Base-by-base conservation (phyloP, 768 basidiomycete species). In the Hydnomerulius pinastri region DNA sequence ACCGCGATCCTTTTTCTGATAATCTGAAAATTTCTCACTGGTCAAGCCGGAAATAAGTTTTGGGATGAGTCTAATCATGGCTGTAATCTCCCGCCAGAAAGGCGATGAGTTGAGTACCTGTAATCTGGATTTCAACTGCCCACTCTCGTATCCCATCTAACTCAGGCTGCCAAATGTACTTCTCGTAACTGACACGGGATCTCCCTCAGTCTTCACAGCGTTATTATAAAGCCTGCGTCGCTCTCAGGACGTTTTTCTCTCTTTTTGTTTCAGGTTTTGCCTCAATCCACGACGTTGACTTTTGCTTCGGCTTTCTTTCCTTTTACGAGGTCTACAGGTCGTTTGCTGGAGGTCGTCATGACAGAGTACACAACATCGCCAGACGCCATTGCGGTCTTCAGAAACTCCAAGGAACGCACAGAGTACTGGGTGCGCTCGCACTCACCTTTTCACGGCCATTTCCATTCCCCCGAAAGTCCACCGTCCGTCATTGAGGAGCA, bases 361-460 rank as follows among this genome's bases (percentile, higher is more conserved):
- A 83, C 84, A 47, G 84, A 85, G 70, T 84, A 83, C 65, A 76
- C 78, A 0, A 72, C 76, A 38, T 81, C 81, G 36, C 77, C 84
- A 1, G 79, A 83, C 54, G 79, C 82, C 40, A 68, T 80, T 39
- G 75, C 77, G 43, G 77, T 82, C 62, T 85, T 76, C 62, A 75
- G 81, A 71, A 73, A 71, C 47, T 72, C 86, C 54, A 79, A 77
- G 41, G 77, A 85, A 23, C 78, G 87, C 42, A 87, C 85, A 4
- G 76, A 78, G 23, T 62, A 77, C 62, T 90, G 87, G 87, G 79
- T 90, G 13, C 68, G 69, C 64, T 75, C 65, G 55, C 77, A 65
- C 69, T 63, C 60, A 30, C 71, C 73, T 18, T 17, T 51, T 46
- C 21, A 57, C 61, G 56, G 44, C 46, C 71, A 72, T 24, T 74